These are phyloP conservation scores for Harringtonia lauricola DNA, from an alignment of 2,329 filamentous ascomycete species.

Conservation along the genomic window DNA sequence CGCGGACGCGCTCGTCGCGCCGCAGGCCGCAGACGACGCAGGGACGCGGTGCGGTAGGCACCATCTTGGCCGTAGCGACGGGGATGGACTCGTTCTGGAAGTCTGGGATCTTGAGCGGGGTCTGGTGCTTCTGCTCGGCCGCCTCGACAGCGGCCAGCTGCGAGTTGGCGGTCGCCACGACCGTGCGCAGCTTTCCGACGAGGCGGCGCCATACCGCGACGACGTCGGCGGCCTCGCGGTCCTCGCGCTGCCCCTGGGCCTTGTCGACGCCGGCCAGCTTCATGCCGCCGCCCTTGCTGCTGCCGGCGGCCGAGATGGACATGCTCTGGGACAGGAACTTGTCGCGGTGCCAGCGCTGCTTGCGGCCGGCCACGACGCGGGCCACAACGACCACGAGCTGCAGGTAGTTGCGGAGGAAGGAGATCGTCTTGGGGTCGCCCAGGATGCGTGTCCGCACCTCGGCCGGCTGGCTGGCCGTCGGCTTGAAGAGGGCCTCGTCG, in stretches of 20 bases:
- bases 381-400: conserved; percentile 56
- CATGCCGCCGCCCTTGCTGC: conserved; percentile 69
- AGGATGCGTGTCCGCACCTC: conserved; percentile 53
- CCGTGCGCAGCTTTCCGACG: conserved; percentile 62
- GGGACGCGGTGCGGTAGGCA: conserved; percentile 58
- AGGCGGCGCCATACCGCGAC: conserved; percentile 64
- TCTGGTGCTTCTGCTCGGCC: conserved; percentile 7
- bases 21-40: conserved; percentile 84
- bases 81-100: conserved; percentile 52
- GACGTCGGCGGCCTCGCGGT: conserved; percentile 73
- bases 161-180: conserved; percentile 55
- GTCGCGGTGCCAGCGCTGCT: conserved; percentile 84
- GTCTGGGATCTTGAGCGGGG: conserved; percentile 51
- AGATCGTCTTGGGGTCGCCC: conserved; percentile 47
- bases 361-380: conserved; percentile 76
- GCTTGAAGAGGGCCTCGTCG: conserved; percentile 52
- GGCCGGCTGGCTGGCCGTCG: conserved; percentile 45
- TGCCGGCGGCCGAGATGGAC: conserved; percentile 60
- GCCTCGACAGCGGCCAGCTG: conserved; percentile 19
- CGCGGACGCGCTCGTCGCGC: conserved; percentile 70
- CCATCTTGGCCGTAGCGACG: conserved; percentile 60
- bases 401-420: conserved; percentile 55
- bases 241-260: conserved; percentile 69
- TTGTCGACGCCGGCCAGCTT: conserved; percentile 82
- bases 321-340: conserved; percentile 75